Evolutionary conservation across 2,329 filamentous ascomycete genomes (phyloP).

Genomic region (Trichoderma cornu-damae): DNA sequence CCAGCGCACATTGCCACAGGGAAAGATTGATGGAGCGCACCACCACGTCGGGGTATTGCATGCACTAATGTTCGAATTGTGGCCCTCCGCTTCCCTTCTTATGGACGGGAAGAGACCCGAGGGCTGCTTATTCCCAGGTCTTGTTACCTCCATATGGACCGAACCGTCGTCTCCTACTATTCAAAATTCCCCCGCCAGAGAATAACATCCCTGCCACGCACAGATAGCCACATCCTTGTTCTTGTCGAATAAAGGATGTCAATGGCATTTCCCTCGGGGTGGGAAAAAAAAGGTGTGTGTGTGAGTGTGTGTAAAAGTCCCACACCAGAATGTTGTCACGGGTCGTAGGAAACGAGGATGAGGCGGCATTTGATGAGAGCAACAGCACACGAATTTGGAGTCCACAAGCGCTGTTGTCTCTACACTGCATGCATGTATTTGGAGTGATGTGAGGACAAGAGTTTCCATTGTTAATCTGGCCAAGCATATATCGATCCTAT

Average conservation of each 20-base stretch:
- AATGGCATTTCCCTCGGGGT: background rate
- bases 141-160: background rate
- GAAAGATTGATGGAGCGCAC: background rate
- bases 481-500: background rate
- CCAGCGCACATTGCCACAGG: background rate
- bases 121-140: background rate
- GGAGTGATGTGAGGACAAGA: background rate
- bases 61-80: background rate
- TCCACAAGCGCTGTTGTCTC: slow-evolving; percentile 6
- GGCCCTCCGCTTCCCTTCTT: background rate
- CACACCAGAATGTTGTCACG: background rate
- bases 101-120: background rate
- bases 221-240: background rate
- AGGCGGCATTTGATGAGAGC: background rate
- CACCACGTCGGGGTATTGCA: background rate
- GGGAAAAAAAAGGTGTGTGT: too few relatives aligned
- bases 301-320: too few relatives aligned
- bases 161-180: background rate
- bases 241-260: background rate
- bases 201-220: background rate
- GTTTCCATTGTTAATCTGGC: background rate
- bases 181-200: background rate
- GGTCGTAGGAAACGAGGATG: background rate
- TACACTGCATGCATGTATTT: background rate
- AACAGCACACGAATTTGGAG: background rate